These are phyloP conservation scores for Umbelopsis sp. DNA, from an alignment of 371 early-diverging fungal genomes.

Conservation along the genomic window DNA sequence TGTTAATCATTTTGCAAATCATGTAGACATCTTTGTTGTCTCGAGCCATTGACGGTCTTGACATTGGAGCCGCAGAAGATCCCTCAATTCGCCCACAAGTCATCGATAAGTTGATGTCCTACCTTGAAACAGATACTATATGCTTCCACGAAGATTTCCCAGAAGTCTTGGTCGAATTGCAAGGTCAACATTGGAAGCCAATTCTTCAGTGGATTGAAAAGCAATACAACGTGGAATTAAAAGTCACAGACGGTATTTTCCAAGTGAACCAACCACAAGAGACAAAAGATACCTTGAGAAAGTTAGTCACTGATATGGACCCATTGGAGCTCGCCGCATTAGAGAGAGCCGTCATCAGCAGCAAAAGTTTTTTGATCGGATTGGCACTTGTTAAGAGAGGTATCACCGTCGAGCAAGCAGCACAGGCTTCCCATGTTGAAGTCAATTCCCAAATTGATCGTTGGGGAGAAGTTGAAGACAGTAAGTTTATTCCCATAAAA, in stretches of 20 bases:
- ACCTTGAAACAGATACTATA: slow-evolving; percentile 87
- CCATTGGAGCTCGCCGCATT: slow-evolving; percentile 83
- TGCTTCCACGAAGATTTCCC: slow-evolving; percentile 87
- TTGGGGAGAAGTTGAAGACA: slow-evolving; percentile 96
- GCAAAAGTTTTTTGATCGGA: slow-evolving; percentile 91
- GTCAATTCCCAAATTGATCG: slow-evolving; percentile 81
- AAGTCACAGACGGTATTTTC: slow-evolving; percentile 75
- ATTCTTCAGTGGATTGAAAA: slow-evolving; percentile 79
- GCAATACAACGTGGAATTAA: slow-evolving; percentile 69
- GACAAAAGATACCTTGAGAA: slow-evolving; percentile 60
- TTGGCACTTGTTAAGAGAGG: slow-evolving; percentile 78
- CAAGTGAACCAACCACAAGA: slow-evolving; percentile 67
- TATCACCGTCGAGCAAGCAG: slow-evolving; percentile 79
- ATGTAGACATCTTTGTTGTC: slow-evolving; percentile 83
- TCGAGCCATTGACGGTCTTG: slow-evolving; percentile 80
- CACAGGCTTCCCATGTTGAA: slow-evolving; percentile 84
- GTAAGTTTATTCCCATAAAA: slow-evolving; percentile 32
- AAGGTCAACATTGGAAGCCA: slow-evolving; percentile 82
- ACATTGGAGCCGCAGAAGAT: slow-evolving; percentile 37
- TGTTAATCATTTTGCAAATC: neutral
- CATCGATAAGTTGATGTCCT: slow-evolving; percentile 75
- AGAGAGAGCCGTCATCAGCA: slow-evolving; percentile 84
- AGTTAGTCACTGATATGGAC: slow-evolving; percentile 60
- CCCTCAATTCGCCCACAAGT: slow-evolving; percentile 61
- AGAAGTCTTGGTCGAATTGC: slow-evolving; percentile 74